phyloP scores from a whole-genome alignment of 345 rosid genomes.

The Dipteronia sinensis region DNA sequence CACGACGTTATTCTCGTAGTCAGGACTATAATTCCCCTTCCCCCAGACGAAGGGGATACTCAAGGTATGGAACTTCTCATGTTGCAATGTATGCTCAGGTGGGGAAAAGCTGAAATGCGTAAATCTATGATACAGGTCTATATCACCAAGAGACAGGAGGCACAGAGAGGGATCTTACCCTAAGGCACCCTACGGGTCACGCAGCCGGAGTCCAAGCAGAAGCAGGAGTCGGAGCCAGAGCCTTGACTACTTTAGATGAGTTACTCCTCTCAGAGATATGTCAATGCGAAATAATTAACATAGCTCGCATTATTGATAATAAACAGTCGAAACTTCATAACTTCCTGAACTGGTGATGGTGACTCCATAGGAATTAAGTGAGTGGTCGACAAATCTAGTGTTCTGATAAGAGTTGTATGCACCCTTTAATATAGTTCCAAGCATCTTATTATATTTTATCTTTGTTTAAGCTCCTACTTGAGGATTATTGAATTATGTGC shows the following conservation, averaged over 20 bases:
- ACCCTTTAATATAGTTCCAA: no score
- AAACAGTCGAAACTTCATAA: background rate
- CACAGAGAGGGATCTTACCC: conserved; percentile 49
- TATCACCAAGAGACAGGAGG: conserved; percentile 57
- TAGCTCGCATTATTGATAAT: background rate
- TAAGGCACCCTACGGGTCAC: conserved; percentile 49
- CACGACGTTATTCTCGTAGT: conserved; percentile 48
- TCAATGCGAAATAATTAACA: background rate
- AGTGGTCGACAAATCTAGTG: background rate
- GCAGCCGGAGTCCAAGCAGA: conserved; percentile 49
- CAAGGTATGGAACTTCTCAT: conserved; percentile 37
- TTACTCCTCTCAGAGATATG: background rate
- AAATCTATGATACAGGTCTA: conserved; percentile 42
- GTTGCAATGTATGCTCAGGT: background rate
- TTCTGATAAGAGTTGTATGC: background rate
- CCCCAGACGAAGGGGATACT: conserved; percentile 34
- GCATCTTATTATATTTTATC: no score
- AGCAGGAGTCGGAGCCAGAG: conserved; percentile 51
- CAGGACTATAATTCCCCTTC: conserved; percentile 51
- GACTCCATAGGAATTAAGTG: background rate
- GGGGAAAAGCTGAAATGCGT: background rate
- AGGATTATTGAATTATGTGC: no score
- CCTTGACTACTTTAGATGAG: conserved; percentile 40
- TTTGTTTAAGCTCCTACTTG: no score
- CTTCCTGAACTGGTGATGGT: background rate